Evolutionary conservation across 176 grass and related monocot species (phyloP), one percentile per base, ranked within the genome.

Genomic region (Sorghum bicolor): DNA sequence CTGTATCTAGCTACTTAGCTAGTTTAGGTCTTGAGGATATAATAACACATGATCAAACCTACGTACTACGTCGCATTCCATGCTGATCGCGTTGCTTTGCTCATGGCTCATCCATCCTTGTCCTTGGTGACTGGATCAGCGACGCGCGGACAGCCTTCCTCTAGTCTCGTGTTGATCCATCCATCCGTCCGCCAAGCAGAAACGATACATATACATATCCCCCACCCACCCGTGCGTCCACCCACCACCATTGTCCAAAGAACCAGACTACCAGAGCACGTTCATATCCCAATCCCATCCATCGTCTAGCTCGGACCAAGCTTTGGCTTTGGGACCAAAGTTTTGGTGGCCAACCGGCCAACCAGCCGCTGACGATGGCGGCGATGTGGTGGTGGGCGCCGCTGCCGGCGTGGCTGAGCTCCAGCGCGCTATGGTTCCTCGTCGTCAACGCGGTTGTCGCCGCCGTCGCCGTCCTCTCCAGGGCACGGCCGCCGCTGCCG

Each of bases 391-490:
- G 58, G 55, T 67, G 67, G 36, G 19, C 17, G 34, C 4, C 29
- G 68, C n/a, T 30, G 8, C 28, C 36, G 16, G 60, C 7, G 69
- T 71, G 74, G 75, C 64, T 47, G 14, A 58, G 55, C 55, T 63
- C 75, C 33, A 39, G 25, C n/a, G 75, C 55, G 7, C 0, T 17
- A 0, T 79, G 80, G 80, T 90, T 90, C 75, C 25, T 87, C 39
- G 4, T 50, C 14, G 20, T 84, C 5, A 83, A 90, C 50, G 14
- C 67, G 47, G 69, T 90, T 14, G 80, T 90, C 44, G 69, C 61
- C 48, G 80, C 88, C 80, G 79, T 90, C 80, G 81, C 76, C 24
- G 19, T 78, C 13, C 74, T 90, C 1, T 90, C 88, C 57, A 26
- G 24, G 57, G 57, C 57, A 5, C 57, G 57, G 0, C 57, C 57